These are phyloP conservation scores for Penicillium cinerascens DNA, from an alignment of 495 filamentous ascomycete species.

Conservation along the genomic window DNA sequence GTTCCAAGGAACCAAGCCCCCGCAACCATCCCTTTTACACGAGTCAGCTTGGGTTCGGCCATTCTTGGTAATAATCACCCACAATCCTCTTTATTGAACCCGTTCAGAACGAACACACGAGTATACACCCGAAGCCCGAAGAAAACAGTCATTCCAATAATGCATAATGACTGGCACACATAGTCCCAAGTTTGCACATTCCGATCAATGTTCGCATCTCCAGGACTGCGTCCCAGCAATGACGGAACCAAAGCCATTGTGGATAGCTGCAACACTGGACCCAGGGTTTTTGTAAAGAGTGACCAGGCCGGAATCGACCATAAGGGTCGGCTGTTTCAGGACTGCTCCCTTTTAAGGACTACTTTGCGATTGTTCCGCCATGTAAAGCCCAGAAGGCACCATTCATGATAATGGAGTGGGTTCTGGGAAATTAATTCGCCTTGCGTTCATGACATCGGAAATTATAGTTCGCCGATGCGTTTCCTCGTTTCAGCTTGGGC, in stretches of 20 bases:
- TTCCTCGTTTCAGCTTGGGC: not conserved
- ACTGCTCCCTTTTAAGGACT: not conserved
- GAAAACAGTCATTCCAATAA: constrained; percentile 23
- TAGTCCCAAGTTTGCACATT: constrained; percentile 26
- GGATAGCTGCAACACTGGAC: not conserved
- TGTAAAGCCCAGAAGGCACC: not conserved
- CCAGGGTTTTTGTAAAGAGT: not conserved
- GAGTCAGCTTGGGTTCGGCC: not conserved
- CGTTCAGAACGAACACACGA: constrained; percentile 19
- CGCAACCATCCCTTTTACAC: constrained; percentile 2
- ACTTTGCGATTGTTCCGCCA: not conserved
- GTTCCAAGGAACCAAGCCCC: constrained; percentile 20
- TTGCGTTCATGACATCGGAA: not conserved
- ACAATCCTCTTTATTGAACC: constrained; percentile 30
- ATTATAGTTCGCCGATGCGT: not conserved
- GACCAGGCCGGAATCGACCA: not conserved
- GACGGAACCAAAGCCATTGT: not conserved
- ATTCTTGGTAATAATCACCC: not conserved
- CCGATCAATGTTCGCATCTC: constrained; percentile 9
- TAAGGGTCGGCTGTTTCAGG: not conserved
- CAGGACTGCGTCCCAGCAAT: not conserved
- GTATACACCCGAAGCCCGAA: constrained; percentile 24
- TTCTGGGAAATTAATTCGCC: not conserved
- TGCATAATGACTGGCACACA: constrained; percentile 27
- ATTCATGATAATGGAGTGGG: not conserved